Evolutionary conservation across 176 grass and related monocot species (phyloP), one percentile per base, ranked within the genome.

Genomic region (Triticum turgidum): DNA sequence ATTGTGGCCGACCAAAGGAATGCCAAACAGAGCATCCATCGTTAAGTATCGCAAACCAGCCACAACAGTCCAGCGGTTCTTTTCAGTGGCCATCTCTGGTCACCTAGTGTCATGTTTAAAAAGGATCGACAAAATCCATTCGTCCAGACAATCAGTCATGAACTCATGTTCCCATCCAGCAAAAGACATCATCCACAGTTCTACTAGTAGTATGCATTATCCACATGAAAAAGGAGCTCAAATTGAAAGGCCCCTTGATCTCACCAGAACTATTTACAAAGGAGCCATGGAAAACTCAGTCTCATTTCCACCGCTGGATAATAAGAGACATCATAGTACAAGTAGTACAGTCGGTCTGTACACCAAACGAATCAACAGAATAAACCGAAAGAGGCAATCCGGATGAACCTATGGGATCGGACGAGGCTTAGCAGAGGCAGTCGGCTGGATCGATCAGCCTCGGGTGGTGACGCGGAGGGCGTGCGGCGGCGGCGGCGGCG

Each of bases 401-500:
- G 83, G 27, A 25, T 8, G 5, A 8, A 30, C 78, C 78, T 81
- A 64, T 80, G 38, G 5, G 44, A 12, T 73, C 54, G 49, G 49
- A 52, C 5, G 51, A 54, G 24, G n/a, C 51, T 18, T 11, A n/a
- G 80, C 18, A 11, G 56, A 6, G 38, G 38, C 37, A 0, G 39
- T 3, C 38, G 10, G 12, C 18, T 61, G 21, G 39, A 22, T 21
- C 7, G 45, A 25, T 89, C 87, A 92, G 30, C 33, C 89, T 37
- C 85, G 83, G 9, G 88, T 89, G 21, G 76, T 56, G 85, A 90
- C 82, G 30, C 64, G 87, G 82, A 98, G 80, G 10, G 91, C 93
- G 85, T 98, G 86, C 10, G 88, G 20, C 75, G 95, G 92, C 80
- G 90, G 90, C 0, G 89, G 89, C 12, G 89, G 85, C 15, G 83